These are phyloP conservation scores for Pseudogymnoascus sp. DNA, from an alignment of 2,329 filamentous ascomycete genomes.

Conservation along the genomic window DNA sequence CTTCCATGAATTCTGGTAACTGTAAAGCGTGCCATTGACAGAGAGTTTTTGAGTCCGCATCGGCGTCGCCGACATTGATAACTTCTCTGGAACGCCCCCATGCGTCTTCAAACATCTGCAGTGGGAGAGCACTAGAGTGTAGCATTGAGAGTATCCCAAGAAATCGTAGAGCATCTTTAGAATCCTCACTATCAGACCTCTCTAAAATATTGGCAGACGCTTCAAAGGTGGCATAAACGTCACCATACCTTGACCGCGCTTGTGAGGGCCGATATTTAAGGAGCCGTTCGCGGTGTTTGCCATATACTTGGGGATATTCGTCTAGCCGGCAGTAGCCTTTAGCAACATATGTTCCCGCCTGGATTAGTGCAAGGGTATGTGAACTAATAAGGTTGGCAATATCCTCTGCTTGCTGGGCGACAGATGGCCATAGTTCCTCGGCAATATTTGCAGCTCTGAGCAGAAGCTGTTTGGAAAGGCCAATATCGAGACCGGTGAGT, in stretches of 20 bases:
- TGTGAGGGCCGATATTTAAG: slow-evolving; percentile 23
- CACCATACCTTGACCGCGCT: slow-evolving; percentile 26
- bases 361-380: background rate
- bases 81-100: slow-evolving; percentile 18
- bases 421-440: background rate
- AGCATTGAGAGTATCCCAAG: slow-evolving; percentile 26
- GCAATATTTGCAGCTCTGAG: slow-evolving; percentile 2
- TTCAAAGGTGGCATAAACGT: slow-evolving; percentile 32
- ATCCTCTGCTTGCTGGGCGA: slow-evolving; percentile 1
- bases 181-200: slow-evolving; percentile 14
- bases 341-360: slow-evolving; percentile 11
- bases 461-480: background rate
- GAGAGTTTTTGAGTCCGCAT: slow-evolving; percentile 8
- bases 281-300: slow-evolving; percentile 19
- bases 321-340: slow-evolving; percentile 13
- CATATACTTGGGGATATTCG: slow-evolving; percentile 13
- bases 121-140: slow-evolving; percentile 21
- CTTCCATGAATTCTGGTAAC: slow-evolving; percentile 16
- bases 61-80: background rate
- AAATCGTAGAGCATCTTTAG: slow-evolving; percentile 24
- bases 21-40: slow-evolving; percentile 15
- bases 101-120: slow-evolving; percentile 26
- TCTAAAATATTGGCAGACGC: slow-evolving; percentile 25
- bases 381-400: slow-evolving; percentile 9
- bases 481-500: slow-evolving; percentile 1